Conservation (phyloP, 176 grass and related monocot genomes). For the Cenchrus fungigraminus region DNA sequence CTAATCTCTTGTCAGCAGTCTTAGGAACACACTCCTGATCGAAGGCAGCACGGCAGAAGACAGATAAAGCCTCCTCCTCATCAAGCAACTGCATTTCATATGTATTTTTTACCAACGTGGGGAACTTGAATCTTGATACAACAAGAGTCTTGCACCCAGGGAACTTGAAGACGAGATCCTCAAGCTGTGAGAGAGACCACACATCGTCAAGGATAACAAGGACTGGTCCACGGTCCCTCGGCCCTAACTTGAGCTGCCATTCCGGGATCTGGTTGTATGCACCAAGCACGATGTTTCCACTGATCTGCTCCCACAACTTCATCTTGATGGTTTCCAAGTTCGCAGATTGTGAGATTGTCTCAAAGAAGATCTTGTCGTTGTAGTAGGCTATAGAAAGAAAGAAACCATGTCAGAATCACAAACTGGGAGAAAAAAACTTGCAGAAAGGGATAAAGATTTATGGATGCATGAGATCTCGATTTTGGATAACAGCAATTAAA, state of each 20-base stretch:
- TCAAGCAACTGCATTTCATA: slow-evolving; percentile 87
- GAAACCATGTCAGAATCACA: slow-evolving; percentile 15
- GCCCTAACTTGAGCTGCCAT: slow-evolving; percentile 81
- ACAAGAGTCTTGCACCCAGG: slow-evolving; percentile 85
- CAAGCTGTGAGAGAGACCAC: slow-evolving; percentile 81
- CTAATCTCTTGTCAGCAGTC: slow-evolving; percentile 84
- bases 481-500: not conserved
- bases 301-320: slow-evolving; percentile 92
- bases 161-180: slow-evolving; percentile 83
- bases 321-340: slow-evolving; percentile 87
- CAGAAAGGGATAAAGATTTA: not conserved
- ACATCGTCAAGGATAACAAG: slow-evolving; percentile 94
- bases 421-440: not conserved
- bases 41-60: slow-evolving; percentile 85
- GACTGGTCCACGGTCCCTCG: slow-evolving; percentile 68
- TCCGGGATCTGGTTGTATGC: slow-evolving; percentile 88
- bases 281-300: slow-evolving; percentile 77
- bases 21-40: slow-evolving; percentile 58
- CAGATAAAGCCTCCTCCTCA: slow-evolving; percentile 79
- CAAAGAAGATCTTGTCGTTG: slow-evolving; percentile 82
- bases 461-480: not conserved
- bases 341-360: slow-evolving; percentile 86
- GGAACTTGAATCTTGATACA: slow-evolving; percentile 89
- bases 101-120: slow-evolving; percentile 51
- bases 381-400: slow-evolving; percentile 70